phyloP scores from a whole-genome alignment of 2,329 filamentous ascomycete genomes.

The Iodosphaeria phyllophila region DNA sequence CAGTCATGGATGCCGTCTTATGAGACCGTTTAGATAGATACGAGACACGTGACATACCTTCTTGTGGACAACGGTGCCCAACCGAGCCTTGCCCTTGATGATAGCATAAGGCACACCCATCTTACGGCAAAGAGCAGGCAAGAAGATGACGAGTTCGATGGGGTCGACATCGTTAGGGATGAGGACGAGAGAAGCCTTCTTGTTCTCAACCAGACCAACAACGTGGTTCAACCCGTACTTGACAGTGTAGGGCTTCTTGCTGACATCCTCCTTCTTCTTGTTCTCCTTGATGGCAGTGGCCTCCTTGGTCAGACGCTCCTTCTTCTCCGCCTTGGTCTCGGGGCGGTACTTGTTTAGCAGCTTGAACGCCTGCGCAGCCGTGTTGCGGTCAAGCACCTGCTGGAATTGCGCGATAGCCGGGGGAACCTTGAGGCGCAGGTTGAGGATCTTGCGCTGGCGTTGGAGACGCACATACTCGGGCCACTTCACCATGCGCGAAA shows the following conservation, averaged over 20 bases:
- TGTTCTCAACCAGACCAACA: conserved; percentile 93
- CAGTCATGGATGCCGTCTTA: not conserved
- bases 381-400: conserved; percentile 91
- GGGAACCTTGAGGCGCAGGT: conserved; percentile 95
- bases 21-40: not conserved
- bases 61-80: conserved; percentile 98
- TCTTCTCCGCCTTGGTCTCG: conserved; percentile 98
- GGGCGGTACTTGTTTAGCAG: conserved; percentile 99
- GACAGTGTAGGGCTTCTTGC: conserved; percentile 98
- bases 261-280: conserved; percentile 99
- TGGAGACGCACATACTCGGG: conserved; percentile 98
- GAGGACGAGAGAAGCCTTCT: conserved; percentile 96
- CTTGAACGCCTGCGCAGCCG: conserved; percentile 94
- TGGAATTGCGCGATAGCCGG: conserved; percentile 96
- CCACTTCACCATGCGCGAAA: conserved; percentile 98
- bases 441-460: conserved; percentile 86
- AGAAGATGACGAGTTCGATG: conserved; percentile 98
- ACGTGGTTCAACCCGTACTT: conserved; percentile 99
- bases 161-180: conserved; percentile 99
- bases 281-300: conserved; percentile 94
- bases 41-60: conserved; percentile 40
- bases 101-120: conserved; percentile 99
- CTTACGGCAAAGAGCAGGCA: conserved; percentile 98
- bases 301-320: conserved; percentile 97
- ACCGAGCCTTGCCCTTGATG: conserved; percentile 98